Evolutionary conservation across 2,329 filamentous ascomycete species (phyloP).

Genomic region (Penicillium occitanis): DNA sequence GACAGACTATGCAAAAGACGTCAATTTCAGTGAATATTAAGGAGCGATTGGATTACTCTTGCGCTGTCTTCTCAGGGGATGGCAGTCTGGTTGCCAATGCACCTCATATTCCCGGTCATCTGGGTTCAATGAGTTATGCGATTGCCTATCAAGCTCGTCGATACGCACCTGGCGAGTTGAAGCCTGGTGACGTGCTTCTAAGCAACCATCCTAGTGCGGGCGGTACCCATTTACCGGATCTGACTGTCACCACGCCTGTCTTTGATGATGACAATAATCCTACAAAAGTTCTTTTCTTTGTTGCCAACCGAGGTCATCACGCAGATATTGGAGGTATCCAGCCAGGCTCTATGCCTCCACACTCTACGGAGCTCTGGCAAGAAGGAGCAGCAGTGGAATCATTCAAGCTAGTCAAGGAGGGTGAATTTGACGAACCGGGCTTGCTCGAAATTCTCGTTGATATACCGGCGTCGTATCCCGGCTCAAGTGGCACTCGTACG

Average conservation of each 20-base stretch:
- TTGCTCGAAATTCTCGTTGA: constrained; percentile 70
- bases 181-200: constrained; percentile 76
- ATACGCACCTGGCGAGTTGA: constrained; percentile 70
- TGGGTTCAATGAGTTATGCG: constrained; percentile 83
- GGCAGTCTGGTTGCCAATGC: constrained; percentile 69
- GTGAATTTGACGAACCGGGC: constrained; percentile 73
- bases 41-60: constrained; percentile 82
- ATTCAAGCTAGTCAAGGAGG: constrained; percentile 68
- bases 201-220: constrained; percentile 83
- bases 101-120: constrained; percentile 76
- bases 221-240: constrained; percentile 79
- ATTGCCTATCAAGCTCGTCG: constrained; percentile 76
- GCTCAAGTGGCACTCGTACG: constrained; percentile 75
- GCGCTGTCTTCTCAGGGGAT: constrained; percentile 73
- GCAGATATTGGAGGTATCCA: constrained; percentile 82
- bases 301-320: constrained; percentile 76
- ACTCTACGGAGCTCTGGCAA: constrained; percentile 48
- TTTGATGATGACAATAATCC: constrained; percentile 59
- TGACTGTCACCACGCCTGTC: constrained; percentile 77
- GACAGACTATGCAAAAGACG: constrained; percentile 56
- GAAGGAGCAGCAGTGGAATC: constrained; percentile 50
- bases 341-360: constrained; percentile 75
- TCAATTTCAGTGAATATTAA: constrained; percentile 69
- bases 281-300: constrained; percentile 76
- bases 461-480: constrained; percentile 71